These are phyloP conservation scores for Hyparrhenia diplandra DNA, from an alignment of 176 grass and related monocot species.

Conservation along the genomic window DNA sequence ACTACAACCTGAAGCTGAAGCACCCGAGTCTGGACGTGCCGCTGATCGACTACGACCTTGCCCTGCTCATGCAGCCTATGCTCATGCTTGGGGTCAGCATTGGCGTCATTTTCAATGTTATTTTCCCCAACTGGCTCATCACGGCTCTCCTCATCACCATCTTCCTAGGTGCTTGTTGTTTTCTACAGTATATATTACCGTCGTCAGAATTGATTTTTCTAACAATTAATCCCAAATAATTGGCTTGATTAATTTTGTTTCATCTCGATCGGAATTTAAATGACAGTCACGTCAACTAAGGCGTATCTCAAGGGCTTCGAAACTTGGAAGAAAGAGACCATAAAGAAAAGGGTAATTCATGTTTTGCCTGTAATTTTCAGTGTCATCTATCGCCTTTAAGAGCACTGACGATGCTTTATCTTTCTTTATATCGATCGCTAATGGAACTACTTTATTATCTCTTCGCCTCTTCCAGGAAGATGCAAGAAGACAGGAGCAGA, in stretches of 20 bases:
- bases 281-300: conserved; percentile 60
- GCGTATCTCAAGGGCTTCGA: conserved; percentile 64
- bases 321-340: conserved; percentile 66
- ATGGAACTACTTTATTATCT: background rate
- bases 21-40: conserved; percentile 74
- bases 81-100: conserved; percentile 88
- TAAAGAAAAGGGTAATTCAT: conserved; percentile 38
- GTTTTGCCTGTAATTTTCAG: background rate
- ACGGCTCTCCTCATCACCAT: conserved; percentile 45
- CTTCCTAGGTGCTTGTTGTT: background rate
- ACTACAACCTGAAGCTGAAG: conserved; percentile 75
- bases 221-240: background rate
- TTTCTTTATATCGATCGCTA: too few relatives aligned
- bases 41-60: conserved; percentile 76
- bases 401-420: background rate
- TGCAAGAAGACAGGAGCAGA: background rate
- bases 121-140: conserved; percentile 74
- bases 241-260: background rate
- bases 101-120: conserved; percentile 64
- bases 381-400: conserved; percentile 1
- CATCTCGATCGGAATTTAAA: background rate
- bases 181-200: background rate
- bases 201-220: background rate
- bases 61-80: conserved; percentile 80
- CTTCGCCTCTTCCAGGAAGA: background rate